phyloP scores from a whole-genome alignment of 1,139 yeast genomes.

The Nakaseomyces delphensis region DNA sequence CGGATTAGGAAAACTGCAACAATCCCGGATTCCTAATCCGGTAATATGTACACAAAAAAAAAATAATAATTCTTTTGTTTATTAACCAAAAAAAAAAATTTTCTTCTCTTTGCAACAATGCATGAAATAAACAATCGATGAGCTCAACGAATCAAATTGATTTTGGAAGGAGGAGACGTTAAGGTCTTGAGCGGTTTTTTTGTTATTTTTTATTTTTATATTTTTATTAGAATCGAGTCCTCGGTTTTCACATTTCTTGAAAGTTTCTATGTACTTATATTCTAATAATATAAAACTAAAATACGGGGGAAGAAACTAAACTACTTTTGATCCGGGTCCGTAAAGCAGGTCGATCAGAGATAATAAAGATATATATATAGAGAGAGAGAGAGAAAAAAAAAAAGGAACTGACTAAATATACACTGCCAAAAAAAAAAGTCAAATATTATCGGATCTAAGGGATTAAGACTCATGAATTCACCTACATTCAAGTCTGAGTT shows the following conservation, averaged over 20 bases:
- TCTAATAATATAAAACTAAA: too few species aligned
- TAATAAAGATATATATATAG: too few species aligned
- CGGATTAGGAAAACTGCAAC: not conserved
- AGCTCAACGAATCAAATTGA: slow-evolving; percentile 5
- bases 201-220: too few species aligned
- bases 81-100: not conserved
- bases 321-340: too few species aligned
- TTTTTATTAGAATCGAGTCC: too few species aligned
- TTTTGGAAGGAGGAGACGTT: not conserved
- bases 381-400: not conserved
- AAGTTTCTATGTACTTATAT: too few species aligned
- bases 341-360: too few species aligned
- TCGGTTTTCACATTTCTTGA: too few species aligned
- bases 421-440: not conserved
- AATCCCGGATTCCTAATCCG: not conserved
- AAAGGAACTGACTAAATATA: not conserved
- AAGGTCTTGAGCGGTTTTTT: not conserved
- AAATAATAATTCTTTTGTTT: too few species aligned
- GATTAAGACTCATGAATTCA: slow-evolving; percentile 16
- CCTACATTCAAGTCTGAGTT: slow-evolving; percentile 21
- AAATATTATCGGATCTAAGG: not conserved
- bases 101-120: too few species aligned
- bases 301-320: too few species aligned
- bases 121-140: slow-evolving; percentile 3
- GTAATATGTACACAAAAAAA: slow-evolving; percentile 3